Base-by-base conservation (phyloP, 2,329 filamentous ascomycete genomes). In the Fusarium citri region DNA sequence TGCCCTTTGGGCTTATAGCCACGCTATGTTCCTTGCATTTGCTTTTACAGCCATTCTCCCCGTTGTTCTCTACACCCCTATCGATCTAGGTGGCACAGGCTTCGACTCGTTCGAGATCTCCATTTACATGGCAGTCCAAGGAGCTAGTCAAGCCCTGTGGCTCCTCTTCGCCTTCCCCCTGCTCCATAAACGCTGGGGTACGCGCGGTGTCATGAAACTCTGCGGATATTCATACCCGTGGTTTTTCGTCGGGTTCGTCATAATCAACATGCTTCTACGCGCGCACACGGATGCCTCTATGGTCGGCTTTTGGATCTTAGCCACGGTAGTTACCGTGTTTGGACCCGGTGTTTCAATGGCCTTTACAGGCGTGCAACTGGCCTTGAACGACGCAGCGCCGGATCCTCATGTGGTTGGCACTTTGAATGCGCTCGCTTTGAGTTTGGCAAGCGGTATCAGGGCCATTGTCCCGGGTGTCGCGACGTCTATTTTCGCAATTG, bases 311-410 rank as follows among this genome's bases (percentile, higher is more conserved):
- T 94, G 91, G 88, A 74, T 85, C 4, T 4, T 80, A 1, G 76
- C 72, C 2, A 67, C 80, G 1, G 51, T 79, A 12, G 76, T 90
- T 14, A 80, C 82, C 0, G n/a, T 92, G 0, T 12, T 80, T 11
- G 90, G 89, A 0, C 85, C 85, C 15, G 88, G 89, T 2, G 87
- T 92, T 0, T 85, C 84, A 50, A 93, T 93, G 91, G 83, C 85
- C 3, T 92, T 91, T 75, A 94, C 91, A 1, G 89, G 84, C 3
- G 85, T 90, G 1, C 92, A 94, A 81, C 87, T 95, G 11, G 88
- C 89, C 1, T 76, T 95, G 31, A 95, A 95, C 77, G 91, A 94
- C 61, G 87, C 92, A 4, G 85, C 89, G 0, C 93, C 93, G 0
- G 88, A 84, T 12, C 85, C 88, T 2, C 82, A 83, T 43, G 86